A percentile compares a stretch with the other conserved stretches of the same genome.
Conservation (phyloP, 2,329 filamentous ascomycete species). For the Epicoccum sorghinum region DNA sequence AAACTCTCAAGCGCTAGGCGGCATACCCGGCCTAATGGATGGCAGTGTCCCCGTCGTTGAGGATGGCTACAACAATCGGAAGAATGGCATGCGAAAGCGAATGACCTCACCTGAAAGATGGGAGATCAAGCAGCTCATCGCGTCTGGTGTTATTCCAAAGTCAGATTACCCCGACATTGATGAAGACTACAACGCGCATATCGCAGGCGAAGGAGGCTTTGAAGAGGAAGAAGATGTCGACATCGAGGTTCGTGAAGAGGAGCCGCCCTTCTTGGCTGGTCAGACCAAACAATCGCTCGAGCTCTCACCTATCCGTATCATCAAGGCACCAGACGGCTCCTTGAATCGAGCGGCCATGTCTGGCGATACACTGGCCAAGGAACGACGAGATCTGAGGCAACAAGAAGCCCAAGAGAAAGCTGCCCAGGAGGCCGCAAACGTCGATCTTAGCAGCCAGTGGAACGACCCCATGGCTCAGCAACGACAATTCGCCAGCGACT, state of each 20-base stretch:
- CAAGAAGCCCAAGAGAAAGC: conserved; percentile 82
- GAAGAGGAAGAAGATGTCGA: conserved; percentile 96
- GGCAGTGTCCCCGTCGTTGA: conserved; percentile 67
- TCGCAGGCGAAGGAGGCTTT: conserved; percentile 84
- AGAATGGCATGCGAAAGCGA: conserved; percentile 74
- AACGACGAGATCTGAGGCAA: conserved; percentile 85
- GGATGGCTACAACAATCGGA: conserved; percentile 56
- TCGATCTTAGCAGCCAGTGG: conserved; percentile 90
- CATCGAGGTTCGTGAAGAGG: conserved; percentile 94
- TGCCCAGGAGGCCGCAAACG: conserved; percentile 75
- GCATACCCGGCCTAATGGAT: conserved; percentile 58
- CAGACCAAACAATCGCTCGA: conserved; percentile 97
- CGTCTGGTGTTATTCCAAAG: conserved; percentile 89
- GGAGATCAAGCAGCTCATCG: conserved; percentile 97
- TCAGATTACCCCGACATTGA: conserved; percentile 94
- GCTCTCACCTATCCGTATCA: conserved; percentile 90
- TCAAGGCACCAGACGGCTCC: conserved; percentile 97
- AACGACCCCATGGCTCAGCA: conserved; percentile 95
- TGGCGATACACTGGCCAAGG: conserved; percentile 84
- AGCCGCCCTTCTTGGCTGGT: conserved; percentile 92
- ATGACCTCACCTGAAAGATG: conserved; percentile 96
- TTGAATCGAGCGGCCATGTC: conserved; percentile 96
- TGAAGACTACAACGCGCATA: conserved; percentile 87
- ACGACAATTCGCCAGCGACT: conserved; percentile 85
- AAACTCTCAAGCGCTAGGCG: conserved; percentile 82